Conservation (phyloP, 805 yeast species). For the Blastobotrys mokoenaii region DNA sequence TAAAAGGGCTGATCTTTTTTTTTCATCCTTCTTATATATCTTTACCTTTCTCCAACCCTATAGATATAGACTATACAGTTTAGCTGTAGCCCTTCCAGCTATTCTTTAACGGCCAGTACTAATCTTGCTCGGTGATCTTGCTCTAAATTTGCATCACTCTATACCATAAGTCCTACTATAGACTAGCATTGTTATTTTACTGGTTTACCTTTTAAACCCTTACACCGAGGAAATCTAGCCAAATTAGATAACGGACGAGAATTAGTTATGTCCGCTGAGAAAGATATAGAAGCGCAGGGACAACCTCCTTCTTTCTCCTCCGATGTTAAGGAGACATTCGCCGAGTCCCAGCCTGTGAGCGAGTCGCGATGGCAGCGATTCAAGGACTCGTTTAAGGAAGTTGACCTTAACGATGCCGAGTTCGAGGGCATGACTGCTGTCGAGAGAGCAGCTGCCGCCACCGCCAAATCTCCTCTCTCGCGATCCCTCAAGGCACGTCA, state of each 20-base stretch:
- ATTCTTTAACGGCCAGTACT: background rate
- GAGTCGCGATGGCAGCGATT: constrained; percentile 18
- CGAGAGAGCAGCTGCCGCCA: constrained; percentile 35
- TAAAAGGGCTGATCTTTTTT: background rate
- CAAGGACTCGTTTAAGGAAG: constrained; percentile 36
- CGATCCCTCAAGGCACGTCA: constrained; percentile 47
- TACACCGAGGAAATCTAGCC: background rate
- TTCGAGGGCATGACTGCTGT: constrained; percentile 30
- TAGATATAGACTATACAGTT: background rate
- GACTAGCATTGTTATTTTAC: background rate
- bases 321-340: background rate
- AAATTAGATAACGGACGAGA: no score
- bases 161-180: no score
- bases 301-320: background rate
- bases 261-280: background rate
- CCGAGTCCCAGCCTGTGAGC: background rate
- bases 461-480: constrained; percentile 40
- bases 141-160: no score
- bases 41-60: background rate
- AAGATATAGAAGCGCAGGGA: background rate
- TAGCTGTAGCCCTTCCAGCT: background rate
- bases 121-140: background rate
- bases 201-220: background rate
- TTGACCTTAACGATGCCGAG: constrained; percentile 31
- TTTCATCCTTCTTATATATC: background rate